A percentile compares a stretch with the other conserved stretches of the same genome.
Evolutionary conservation across 371 early-diverging fungal genomes (phyloP).

Genomic region (Synchytrium microbalum): DNA sequence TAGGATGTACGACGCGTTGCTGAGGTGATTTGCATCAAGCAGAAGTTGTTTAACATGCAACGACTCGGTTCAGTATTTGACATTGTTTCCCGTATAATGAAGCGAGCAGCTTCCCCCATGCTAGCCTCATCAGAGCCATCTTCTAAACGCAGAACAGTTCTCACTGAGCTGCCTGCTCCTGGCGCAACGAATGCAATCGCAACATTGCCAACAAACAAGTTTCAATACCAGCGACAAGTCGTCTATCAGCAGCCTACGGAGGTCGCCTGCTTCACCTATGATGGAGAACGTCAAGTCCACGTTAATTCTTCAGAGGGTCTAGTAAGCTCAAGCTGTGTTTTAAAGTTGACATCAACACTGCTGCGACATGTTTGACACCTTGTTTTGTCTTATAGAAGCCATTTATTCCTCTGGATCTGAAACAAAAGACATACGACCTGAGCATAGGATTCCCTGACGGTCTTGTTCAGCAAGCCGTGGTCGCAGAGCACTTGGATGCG

Average conservation of each 20-base stretch:
- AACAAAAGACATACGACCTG: constrained; percentile 27
- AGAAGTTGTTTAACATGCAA: no score
- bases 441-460: constrained; percentile 51
- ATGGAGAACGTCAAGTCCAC: constrained; percentile 48
- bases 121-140: not conserved
- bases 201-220: not conserved
- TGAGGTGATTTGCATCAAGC: no score
- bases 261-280: constrained; percentile 67
- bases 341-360: no score
- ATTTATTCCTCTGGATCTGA: constrained; percentile 52
- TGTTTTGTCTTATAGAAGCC: constrained; percentile 57
- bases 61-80: no score
- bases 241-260: constrained; percentile 66
- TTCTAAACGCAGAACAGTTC: not conserved
- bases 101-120: not conserved
- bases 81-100: no score
- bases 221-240: not conserved
- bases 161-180: not conserved
- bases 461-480: constrained; percentile 55
- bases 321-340: constrained; percentile 25
- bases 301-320: constrained; percentile 58
- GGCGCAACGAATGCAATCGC: not conserved
- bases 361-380: no score
- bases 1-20: no score
- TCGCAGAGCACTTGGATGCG: constrained; percentile 74